phyloP scores from a whole-genome alignment of 2,329 filamentous ascomycete species.

The Rhexocercosporidium sp. region DNA sequence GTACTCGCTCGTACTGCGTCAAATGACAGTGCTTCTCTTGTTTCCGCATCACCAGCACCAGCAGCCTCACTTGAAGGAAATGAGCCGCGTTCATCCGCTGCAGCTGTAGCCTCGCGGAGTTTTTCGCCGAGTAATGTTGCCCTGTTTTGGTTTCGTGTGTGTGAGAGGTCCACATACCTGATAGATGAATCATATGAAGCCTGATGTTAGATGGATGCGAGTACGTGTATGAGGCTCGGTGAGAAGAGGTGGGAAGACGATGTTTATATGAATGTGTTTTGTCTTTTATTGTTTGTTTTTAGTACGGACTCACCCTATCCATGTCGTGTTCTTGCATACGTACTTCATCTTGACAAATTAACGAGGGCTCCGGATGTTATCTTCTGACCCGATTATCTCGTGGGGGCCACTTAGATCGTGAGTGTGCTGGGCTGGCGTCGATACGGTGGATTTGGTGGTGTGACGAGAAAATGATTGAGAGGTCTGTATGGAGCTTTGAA shows the following conservation, averaged over 20 bases:
- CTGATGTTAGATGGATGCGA: not conserved
- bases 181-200: not conserved
- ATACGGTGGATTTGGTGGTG: not conserved
- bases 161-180: not conserved
- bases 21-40: not conserved
- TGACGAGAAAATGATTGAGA: not conserved
- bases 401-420: not conserved
- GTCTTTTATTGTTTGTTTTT: not conserved
- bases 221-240: not conserved
- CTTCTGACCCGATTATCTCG: not conserved
- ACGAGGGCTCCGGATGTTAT: not conserved
- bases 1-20: not conserved
- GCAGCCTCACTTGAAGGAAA: not conserved
- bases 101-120: not conserved
- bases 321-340: conserved; percentile 3
- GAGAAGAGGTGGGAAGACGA: not conserved
- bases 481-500: not conserved
- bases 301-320: not conserved
- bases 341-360: not conserved
- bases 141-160: not conserved
- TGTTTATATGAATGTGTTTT: not conserved
- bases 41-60: too few relatives aligned
- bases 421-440: not conserved
- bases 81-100: not conserved
- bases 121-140: not conserved